Conservation (phyloP, 2,329 filamentous ascomycete species). For the Phialophora chinensis region DNA sequence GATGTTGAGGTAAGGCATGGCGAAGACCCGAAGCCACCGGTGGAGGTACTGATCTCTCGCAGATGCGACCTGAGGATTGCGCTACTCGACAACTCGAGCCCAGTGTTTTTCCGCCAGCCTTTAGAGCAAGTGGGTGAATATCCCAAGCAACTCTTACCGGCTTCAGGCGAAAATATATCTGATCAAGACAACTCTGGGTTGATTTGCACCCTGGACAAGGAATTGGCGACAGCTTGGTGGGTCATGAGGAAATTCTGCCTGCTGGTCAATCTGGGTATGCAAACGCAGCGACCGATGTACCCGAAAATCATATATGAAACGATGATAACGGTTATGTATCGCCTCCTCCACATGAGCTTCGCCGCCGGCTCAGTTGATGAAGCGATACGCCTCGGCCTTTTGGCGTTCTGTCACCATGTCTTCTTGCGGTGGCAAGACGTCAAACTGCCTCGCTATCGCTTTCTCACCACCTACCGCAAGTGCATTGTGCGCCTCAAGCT, state of each 20-base stretch:
- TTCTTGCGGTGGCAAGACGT: slow-evolving; percentile 50
- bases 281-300: slow-evolving; percentile 36
- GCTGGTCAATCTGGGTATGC: slow-evolving; percentile 40
- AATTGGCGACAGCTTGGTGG: slow-evolving; percentile 40
- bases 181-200: slow-evolving; percentile 20
- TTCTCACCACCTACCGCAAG: slow-evolving; percentile 29
- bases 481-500: slow-evolving; percentile 26
- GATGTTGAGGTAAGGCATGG: slow-evolving; percentile 39
- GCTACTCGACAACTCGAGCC: slow-evolving; percentile 35
- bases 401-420: slow-evolving; percentile 47
- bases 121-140: slow-evolving; percentile 38
- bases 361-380: slow-evolving; percentile 43
- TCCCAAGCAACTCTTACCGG: slow-evolving; percentile 26
- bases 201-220: slow-evolving; percentile 30
- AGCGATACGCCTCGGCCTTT: slow-evolving; percentile 48
- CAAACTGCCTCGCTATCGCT: slow-evolving; percentile 29
- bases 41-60: neutral
- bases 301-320: slow-evolving; percentile 40
- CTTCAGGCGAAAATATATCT: neutral
- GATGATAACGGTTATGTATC: slow-evolving; percentile 52
- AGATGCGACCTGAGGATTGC: slow-evolving; percentile 42
- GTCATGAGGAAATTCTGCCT: slow-evolving; percentile 41
- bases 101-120: slow-evolving; percentile 40
- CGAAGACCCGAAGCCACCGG: slow-evolving; percentile 23
- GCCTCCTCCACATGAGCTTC: slow-evolving; percentile 46